Evolutionary conservation across 139 green algal genomes (phyloP), one percentile per base, ranked within the genome.

Genomic region (Deuterostichococcus epilithicus): DNA sequence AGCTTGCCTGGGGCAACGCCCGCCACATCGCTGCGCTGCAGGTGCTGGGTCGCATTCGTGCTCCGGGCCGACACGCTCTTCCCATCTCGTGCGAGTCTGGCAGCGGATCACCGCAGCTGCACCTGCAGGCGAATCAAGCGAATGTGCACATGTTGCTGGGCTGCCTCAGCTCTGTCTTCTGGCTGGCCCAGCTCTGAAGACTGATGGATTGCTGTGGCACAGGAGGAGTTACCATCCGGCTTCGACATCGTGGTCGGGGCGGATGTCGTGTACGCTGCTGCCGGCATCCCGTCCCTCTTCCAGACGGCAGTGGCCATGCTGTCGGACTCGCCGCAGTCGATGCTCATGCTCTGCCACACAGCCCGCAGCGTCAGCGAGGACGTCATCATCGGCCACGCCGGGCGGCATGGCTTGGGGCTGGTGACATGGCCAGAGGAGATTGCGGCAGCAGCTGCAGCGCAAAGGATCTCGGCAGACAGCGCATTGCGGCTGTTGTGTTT

Each of bases 171-270:
- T 70, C 47, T 52, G 23, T 3, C 18, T 52, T 1, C 67, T 47
- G 67, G 10, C n/a, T 15, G 23, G 60, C 42, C 42, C 42, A 52
- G 42, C 13, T 13, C 42, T 52, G 42, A 52, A 8, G 42, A 52
- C n/a, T 20, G 13, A 72, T 39, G 25, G 67, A 15, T 13, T 59
- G 26, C 30, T 47, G 33, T 81, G 59, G n/a, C n/a, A n/a, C 60
- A 10, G 38, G 25, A 22, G 13, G 67, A 72, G 0, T 74, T 70
- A 18, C 66, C 71, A 1, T 26, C 2, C 37, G 74, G 78, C 37
- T 83, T 87, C 59, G 69, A 84, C 30, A 38, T 74, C 1, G 65
- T 87, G 22, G 33, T 84, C 33, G 79, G 78, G 2, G 69, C 73
- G 3, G 79, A 83, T 63, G 74, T 83, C 36, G 68, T 80, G 1